These are phyloP conservation scores for Dendrobium chrysotoxum DNA, from an alignment of 106 monocot species.

Conservation along the genomic window DNA sequence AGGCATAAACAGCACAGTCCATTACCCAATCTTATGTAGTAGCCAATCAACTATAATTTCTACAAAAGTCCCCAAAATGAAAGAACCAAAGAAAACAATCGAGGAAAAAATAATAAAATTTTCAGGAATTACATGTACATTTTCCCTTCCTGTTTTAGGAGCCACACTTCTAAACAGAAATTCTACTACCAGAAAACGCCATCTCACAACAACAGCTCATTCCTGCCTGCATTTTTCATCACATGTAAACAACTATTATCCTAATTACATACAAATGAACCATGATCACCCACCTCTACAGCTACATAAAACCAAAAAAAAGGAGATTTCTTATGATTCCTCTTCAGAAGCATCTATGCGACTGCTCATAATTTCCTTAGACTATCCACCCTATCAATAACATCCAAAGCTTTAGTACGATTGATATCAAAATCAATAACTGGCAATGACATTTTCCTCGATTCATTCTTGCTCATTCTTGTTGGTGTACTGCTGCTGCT, in stretches of 20 bases:
- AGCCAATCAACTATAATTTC: too few species aligned
- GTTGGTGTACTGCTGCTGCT: conserved; percentile 46
- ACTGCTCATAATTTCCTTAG: conserved; percentile 12
- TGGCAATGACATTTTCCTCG: not conserved
- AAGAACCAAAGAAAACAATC: too few species aligned
- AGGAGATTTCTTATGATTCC: not conserved
- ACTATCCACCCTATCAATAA: conserved; percentile 24
- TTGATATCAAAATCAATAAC: conserved; percentile 21
- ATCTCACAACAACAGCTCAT: not conserved
- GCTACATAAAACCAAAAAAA: not conserved
- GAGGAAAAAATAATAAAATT: not conserved
- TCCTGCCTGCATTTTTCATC: not conserved
- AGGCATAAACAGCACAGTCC: too few species aligned
- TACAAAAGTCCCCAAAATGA: too few species aligned
- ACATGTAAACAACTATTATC: not conserved
- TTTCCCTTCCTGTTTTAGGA: not conserved
- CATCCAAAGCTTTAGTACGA: conserved; percentile 17
- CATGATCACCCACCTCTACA: not conserved
- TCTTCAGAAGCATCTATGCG: not conserved
- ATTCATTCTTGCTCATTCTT: not conserved
- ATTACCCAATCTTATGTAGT: too few species aligned
- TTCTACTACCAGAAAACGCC: not conserved
- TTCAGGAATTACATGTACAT: not conserved
- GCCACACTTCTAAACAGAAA: not conserved
- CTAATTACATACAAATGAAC: conserved; percentile 3